Percentiles rank a stretch among this genome's conserved stretches.
These are phyloP conservation scores for Xylaria sp. DNA, from an alignment of 2,329 filamentous ascomycete genomes.

Conservation along the genomic window DNA sequence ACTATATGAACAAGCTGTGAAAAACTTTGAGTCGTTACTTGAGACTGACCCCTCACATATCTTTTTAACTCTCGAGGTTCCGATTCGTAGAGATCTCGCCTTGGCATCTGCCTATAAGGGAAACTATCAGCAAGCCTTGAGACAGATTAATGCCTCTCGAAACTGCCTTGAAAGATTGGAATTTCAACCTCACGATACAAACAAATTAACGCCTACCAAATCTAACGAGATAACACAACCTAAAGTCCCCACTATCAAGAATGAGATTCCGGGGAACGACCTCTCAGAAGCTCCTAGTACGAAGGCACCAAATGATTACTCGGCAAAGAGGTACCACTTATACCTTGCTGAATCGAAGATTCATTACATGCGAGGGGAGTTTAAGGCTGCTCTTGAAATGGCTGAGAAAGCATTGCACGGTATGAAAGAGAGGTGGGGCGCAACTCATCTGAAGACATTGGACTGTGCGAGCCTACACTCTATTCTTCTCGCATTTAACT, in stretches of 20 bases:
- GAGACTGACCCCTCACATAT: background rate
- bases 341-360: slow-evolving; percentile 1
- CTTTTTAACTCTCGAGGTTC: background rate
- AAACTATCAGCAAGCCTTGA: background rate
- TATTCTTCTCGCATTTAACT: slow-evolving; percentile 9
- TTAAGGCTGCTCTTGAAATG: background rate
- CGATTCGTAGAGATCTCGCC: slow-evolving; percentile 1
- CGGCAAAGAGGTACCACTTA: background rate
- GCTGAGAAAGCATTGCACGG: background rate
- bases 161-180: background rate
- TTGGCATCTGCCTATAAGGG: background rate
- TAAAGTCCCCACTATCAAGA: too few species aligned
- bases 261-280: background rate
- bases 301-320: background rate
- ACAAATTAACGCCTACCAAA: background rate
- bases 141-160: background rate
- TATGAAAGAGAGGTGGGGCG: background rate
- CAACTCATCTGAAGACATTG: background rate
- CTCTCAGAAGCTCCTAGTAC: background rate
- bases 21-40: background rate
- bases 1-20: background rate
- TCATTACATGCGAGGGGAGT: slow-evolving; percentile 5
- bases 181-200: background rate
- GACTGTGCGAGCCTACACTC: slow-evolving; percentile 5
- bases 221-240: background rate